These are phyloP conservation scores for Ophiostoma australiae DNA, from an alignment of 2,329 filamentous ascomycete species.

Conservation along the genomic window DNA sequence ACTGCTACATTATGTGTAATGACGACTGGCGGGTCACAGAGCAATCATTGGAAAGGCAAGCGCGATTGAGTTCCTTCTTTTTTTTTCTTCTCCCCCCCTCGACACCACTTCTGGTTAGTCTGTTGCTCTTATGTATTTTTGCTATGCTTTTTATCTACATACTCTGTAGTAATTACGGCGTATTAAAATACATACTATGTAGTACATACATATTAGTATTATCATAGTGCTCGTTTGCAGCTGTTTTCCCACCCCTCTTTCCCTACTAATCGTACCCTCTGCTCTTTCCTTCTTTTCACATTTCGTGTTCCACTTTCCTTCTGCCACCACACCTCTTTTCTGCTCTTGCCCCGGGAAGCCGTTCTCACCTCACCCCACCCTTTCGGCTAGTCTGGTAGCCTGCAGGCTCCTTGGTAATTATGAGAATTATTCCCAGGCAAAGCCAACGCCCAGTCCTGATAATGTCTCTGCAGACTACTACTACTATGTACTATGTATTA, in stretches of 20 bases:
- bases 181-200: no score
- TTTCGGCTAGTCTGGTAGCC: not conserved
- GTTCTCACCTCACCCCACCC: slow-evolving; percentile 1
- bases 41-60: slow-evolving; percentile 1
- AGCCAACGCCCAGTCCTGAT: not conserved
- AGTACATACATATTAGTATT: no score
- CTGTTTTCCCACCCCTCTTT: not conserved
- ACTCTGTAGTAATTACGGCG: no score
- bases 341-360: slow-evolving; percentile 1
- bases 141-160: no score
- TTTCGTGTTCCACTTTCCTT: not conserved
- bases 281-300: not conserved
- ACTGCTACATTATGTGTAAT: no score
- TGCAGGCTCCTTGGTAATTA: not conserved
- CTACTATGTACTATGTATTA: no score
- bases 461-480: not conserved
- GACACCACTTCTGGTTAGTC: no score
- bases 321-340: slow-evolving; percentile 4
- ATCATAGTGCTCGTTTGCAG: no score
- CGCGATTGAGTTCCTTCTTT: not conserved
- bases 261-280: not conserved
- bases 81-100: no score
- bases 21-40: not conserved
- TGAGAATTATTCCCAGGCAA: not conserved
- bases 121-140: no score